These are phyloP conservation scores for Aureobasidium leucospermi DNA, from an alignment of 2,329 filamentous ascomycete species.

Conservation along the genomic window DNA sequence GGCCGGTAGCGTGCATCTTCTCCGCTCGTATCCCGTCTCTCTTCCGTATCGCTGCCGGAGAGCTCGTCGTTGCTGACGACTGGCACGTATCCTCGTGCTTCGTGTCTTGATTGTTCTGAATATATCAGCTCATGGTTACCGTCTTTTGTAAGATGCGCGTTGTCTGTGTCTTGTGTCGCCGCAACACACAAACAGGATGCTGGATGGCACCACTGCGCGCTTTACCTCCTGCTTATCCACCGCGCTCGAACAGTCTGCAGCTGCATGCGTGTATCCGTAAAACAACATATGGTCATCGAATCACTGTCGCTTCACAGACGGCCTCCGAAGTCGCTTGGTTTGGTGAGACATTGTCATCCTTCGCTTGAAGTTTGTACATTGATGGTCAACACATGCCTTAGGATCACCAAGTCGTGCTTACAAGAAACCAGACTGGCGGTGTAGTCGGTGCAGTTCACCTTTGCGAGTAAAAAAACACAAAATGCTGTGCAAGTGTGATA, in stretches of 20 bases:
- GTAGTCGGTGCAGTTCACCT: no score
- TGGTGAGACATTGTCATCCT: not conserved
- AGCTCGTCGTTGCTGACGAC: not conserved
- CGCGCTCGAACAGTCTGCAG: not conserved
- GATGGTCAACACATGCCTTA: not conserved
- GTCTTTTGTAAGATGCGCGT: not conserved
- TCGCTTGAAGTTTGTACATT: not conserved
- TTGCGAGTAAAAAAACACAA: no score
- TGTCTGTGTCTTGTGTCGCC: not conserved
- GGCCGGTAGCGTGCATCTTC: conserved; percentile 10
- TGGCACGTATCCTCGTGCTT: not conserved
- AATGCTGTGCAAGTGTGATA: not conserved
- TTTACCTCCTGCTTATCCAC: not conserved
- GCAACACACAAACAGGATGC: not conserved
- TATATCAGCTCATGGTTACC: not conserved
- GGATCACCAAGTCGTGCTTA: not conserved
- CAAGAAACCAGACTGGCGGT: not conserved
- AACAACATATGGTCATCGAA: not conserved
- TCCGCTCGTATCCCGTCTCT: not conserved
- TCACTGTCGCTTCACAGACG: not conserved
- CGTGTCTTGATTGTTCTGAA: not conserved
- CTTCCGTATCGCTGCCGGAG: not conserved
- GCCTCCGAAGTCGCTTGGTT: not conserved
- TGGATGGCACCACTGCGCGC: not conserved
- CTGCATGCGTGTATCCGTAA: not conserved